A percentile compares a stretch with the other conserved stretches of the same genome.
These are phyloP conservation scores for Pseudevernia furfuracea DNA, from an alignment of 495 filamentous ascomycete genomes.

Conservation along the genomic window DNA sequence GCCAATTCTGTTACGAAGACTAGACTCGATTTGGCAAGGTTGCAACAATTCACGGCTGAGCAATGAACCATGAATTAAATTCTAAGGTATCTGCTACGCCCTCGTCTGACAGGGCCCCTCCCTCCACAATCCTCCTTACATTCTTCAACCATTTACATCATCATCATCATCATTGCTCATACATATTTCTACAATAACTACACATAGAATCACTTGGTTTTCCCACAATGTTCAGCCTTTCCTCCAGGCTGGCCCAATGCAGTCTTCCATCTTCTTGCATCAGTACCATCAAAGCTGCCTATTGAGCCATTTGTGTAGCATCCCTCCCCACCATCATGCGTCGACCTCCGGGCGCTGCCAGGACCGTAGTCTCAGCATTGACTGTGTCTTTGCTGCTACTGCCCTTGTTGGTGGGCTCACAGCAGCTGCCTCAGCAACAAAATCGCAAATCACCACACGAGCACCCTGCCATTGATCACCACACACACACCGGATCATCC, in stretches of 20 bases:
- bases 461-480: conserved; percentile 30
- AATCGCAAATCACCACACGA: conserved; percentile 29
- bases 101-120: neutral
- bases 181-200: no score
- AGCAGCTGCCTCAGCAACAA: conserved; percentile 48
- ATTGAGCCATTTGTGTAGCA: neutral
- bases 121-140: neutral
- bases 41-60: neutral
- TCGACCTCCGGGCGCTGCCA: conserved; percentile 32
- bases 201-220: neutral
- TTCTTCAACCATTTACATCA: neutral
- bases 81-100: conserved; percentile 1
- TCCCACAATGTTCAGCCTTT: neutral
- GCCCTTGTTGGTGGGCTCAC: conserved; percentile 45
- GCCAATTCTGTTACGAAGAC: neutral
- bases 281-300: conserved; percentile 9
- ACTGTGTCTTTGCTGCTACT: conserved; percentile 45
- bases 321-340: conserved; percentile 24
- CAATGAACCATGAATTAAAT: no score
- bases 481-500: conserved; percentile 21
- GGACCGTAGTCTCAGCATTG: conserved; percentile 36
- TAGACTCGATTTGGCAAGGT: neutral
- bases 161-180: neutral
- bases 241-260: neutral
- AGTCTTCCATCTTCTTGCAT: neutral